Base-by-base conservation (phyloP, 306 rosid genomes). In the Sicyos edulis region DNA sequence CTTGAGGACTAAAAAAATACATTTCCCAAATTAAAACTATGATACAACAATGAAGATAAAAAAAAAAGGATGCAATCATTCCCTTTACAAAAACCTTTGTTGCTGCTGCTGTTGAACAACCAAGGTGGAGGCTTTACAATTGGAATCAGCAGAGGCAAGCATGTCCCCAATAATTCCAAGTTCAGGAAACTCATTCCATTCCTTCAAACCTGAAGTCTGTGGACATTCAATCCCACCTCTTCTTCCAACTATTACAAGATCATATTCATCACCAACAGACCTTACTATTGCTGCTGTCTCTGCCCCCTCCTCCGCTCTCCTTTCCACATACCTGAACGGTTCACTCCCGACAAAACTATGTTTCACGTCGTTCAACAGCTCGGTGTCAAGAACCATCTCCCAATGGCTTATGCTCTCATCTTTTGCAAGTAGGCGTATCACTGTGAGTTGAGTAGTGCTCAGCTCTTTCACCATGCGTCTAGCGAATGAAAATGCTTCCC, bases 161-260 rank as follows among this genome's bases (percentile, higher is more conserved):
- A 86, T 71, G 72, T 90, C 96, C 47, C 87, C 93, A 1, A 87
- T 4, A 1, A 34, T 80, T 50, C 96, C 96, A 14, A 90, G 73
- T 77, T 90, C 96, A 0, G 85, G 83, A 21, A 82, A 86, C 17
- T 90, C 96, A 78, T 78, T 80, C 96, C 96, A 90, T 12, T 81
- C 77, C 8, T 73, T 32, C 1, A 90, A 85, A 37, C 89, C 91
- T 0, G 76, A n/a, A 0, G 88, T 87, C 45, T 84, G 88, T 63
- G 75, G 81, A 0, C 73, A 75, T 1, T 69, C 19, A 0, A 68
- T 59, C 5, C 55, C 76, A 37, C 83, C 57, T 14, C 88, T 21
- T 58, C 91, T 87, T 50, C 96, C 96, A 21, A 87, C 91, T 20
- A 90, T 40, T 4, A 90, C 78, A 29, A 81, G 76, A 49, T 90